These are phyloP conservation scores for Plasmodium billcollinsi DNA, from an alignment of 169 alveolate species.

Conservation along the genomic window DNA sequence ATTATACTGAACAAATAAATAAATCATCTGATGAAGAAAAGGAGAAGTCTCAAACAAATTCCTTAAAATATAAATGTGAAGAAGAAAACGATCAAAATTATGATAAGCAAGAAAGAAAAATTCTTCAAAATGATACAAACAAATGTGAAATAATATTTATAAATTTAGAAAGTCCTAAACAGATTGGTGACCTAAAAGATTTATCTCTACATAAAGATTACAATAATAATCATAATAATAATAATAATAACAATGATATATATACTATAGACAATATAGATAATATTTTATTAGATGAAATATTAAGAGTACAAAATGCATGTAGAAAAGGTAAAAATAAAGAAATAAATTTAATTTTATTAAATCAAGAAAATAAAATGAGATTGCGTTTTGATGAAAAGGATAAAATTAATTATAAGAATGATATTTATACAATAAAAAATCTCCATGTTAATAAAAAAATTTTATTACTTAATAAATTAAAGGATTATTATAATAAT, in stretches of 20 bases:
- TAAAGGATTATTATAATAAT: slow-evolving; percentile 31
- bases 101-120: background rate
- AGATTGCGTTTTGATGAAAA: background rate
- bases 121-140: background rate
- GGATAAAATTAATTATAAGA: background rate
- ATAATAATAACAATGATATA: background rate
- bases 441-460: slow-evolving; percentile 17
- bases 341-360: slow-evolving; percentile 2
- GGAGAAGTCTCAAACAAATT: too few species aligned
- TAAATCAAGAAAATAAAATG: background rate
- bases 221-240: too few species aligned
- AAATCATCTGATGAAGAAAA: too few species aligned
- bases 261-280: slow-evolving; percentile 4
- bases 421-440: slow-evolving; percentile 1
- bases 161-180: slow-evolving; percentile 7
- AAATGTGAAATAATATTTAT: slow-evolving; percentile 7
- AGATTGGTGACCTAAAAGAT: slow-evolving; percentile 14
- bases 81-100: too few species aligned
- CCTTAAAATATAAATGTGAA: too few species aligned
- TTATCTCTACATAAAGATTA: background rate
- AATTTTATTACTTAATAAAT: background rate
- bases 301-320: slow-evolving; percentile 14
- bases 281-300: slow-evolving; percentile 9
- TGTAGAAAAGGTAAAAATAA: background rate
- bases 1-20: too few species aligned